phyloP scores from a whole-genome alignment of 257 asterid genomes.

The Solanum okadae region DNA sequence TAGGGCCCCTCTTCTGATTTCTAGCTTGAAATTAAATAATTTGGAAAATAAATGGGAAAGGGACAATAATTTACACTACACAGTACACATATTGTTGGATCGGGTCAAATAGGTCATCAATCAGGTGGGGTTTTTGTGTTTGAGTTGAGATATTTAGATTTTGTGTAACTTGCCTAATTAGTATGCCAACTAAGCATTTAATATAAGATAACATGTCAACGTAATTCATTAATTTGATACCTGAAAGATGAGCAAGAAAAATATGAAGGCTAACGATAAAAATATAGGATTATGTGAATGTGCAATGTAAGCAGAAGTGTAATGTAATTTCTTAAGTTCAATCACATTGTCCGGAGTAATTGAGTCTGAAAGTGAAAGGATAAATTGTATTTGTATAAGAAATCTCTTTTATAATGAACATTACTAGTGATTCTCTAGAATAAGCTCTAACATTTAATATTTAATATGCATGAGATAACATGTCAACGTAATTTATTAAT shows the following conservation, averaged over 20 bases:
- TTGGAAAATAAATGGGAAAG: neutral
- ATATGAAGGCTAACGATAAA: neutral
- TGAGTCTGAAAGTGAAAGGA: neutral
- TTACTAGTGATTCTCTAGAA: neutral
- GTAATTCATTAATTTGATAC: neutral
- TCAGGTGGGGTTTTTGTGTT: neutral
- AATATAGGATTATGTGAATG: neutral
- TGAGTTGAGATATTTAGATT: neutral
- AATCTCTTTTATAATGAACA: no score
- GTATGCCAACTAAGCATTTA: neutral
- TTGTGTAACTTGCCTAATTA: neutral
- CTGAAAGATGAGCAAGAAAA: neutral
- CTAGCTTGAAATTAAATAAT: neutral
- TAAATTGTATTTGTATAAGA: neutral
- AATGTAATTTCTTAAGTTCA: neutral
- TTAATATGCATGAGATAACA: neutral
- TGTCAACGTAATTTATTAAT: neutral
- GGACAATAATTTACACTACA: neutral
- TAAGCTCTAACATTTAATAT: neutral
- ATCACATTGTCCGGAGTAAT: no score
- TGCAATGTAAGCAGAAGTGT: neutral
- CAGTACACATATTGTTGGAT: neutral
- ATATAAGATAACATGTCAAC: neutral
- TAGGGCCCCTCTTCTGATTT: neutral
- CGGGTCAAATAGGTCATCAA: neutral